Conservation (phyloP, 2,329 filamentous ascomycete species). For the Mycosphaerella sp. region DNA sequence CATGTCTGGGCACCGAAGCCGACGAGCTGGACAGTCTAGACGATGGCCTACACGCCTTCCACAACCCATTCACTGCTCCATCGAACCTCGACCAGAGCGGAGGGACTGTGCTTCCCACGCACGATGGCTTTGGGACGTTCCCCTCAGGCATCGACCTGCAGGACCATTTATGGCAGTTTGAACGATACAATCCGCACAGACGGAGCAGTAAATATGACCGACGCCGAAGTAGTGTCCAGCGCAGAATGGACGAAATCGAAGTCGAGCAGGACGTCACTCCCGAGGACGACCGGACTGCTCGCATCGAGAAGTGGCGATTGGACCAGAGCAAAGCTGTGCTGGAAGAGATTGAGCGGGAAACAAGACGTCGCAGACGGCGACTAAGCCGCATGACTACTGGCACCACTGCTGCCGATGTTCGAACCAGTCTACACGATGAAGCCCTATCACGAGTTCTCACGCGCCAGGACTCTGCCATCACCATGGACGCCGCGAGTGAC, state of each 20-base stretch:
- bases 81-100: conserved; percentile 51
- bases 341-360: conserved; percentile 85
- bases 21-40: conserved; percentile 77
- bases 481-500: conserved; percentile 18
- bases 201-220: conserved; percentile 47
- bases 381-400: conserved; percentile 51
- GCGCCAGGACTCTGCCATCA: conserved; percentile 25
- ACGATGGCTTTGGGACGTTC: conserved; percentile 90
- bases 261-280: conserved; percentile 51
- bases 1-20: conserved; percentile 39
- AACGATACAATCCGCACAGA: conserved; percentile 71
- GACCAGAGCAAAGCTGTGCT: conserved; percentile 82
- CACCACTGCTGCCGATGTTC: conserved; percentile 10
- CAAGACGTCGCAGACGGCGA: conserved; percentile 55
- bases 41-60: conserved; percentile 83
- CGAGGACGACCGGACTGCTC: conserved; percentile 63
- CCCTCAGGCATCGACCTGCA: conserved; percentile 55
- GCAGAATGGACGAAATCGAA: conserved; percentile 50
- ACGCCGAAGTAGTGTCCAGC: conserved; percentile 53
- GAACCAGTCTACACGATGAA: conserved; percentile 17
- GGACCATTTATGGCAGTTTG: conserved; percentile 83
- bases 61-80: conserved; percentile 50
- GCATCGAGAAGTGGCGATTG: conserved; percentile 86
- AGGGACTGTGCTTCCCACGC: conserved; percentile 72
- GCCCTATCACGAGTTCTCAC: conserved; percentile 17